Evolutionary conservation across 176 grass and related monocot species (phyloP).

Genomic region (Melocanna baccifera): DNA sequence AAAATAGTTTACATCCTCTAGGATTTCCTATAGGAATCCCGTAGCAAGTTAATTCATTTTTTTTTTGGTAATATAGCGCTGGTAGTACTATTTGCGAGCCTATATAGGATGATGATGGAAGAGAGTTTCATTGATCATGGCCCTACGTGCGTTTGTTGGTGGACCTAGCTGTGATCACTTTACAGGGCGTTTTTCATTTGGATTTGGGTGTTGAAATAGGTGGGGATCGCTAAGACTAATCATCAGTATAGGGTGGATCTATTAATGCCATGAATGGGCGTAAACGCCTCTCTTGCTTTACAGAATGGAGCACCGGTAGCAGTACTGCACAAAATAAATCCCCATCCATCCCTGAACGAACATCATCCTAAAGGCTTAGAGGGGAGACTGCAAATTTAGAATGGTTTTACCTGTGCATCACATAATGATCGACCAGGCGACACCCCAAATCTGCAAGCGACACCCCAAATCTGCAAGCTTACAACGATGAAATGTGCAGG

Average conservation of each 20-base stretch:
- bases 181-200: slow-evolving; percentile 17
- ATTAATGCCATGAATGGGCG: slow-evolving; percentile 26
- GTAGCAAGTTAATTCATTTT: no score
- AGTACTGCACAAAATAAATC: background rate
- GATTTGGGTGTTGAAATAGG: slow-evolving; percentile 21
- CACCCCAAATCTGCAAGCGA: slow-evolving; percentile 37
- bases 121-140: background rate
- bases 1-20: background rate
- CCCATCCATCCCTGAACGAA: background rate
- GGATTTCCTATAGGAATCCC: background rate
- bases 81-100: background rate
- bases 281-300: slow-evolving; percentile 25
- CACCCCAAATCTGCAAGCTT: slow-evolving; percentile 45
- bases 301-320: background rate
- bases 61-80: background rate
- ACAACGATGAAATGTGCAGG: background rate
- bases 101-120: background rate
- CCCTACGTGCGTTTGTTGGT: slow-evolving; percentile 34
- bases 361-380: background rate
- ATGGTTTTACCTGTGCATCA: slow-evolving; percentile 1
- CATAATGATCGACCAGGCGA: background rate
- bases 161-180: slow-evolving; percentile 31
- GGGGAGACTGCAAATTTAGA: background rate
- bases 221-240: slow-evolving; percentile 4
- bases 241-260: background rate